These are phyloP conservation scores for Talaromyces proteolyticus DNA, from an alignment of 495 filamentous ascomycete species.

Conservation along the genomic window DNA sequence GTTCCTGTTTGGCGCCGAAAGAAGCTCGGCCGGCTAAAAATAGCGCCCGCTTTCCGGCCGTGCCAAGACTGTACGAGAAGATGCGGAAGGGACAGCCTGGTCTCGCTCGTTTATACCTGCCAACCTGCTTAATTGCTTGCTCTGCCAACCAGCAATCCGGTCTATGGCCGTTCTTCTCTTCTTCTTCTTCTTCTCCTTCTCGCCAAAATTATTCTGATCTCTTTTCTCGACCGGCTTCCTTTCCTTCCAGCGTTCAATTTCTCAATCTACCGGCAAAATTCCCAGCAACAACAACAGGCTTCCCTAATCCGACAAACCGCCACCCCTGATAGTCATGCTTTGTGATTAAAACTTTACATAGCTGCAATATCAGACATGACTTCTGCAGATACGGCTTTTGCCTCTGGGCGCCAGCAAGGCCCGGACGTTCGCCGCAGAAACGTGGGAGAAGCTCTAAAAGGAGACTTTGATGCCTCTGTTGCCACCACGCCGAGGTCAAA, in stretches of 20 bases:
- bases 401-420: slow-evolving; percentile 61
- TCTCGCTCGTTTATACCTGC: too few relatives aligned
- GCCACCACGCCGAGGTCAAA: slow-evolving; percentile 44
- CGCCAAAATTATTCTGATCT: neutral
- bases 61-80: too few relatives aligned
- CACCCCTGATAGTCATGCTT: neutral
- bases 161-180: neutral
- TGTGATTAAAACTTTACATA: neutral
- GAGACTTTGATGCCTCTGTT: slow-evolving; percentile 25
- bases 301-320: neutral
- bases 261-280: neutral
- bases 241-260: neutral
- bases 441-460: slow-evolving; percentile 46
- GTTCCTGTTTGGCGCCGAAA: too few relatives aligned
- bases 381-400: slow-evolving; percentile 33
- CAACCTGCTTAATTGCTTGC: neutral
- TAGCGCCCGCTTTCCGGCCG: too few relatives aligned
- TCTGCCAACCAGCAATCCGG: neutral
- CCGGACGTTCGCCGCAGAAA: slow-evolving; percentile 72
- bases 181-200: neutral
- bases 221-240: neutral
- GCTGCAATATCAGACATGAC: slow-evolving; percentile 21
- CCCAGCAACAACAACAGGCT: neutral
- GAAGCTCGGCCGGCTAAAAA: too few relatives aligned
- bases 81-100: too few relatives aligned